Base-by-base conservation (phyloP, 192 early-diverging fungal species). In the Podila epicladia region DNA sequence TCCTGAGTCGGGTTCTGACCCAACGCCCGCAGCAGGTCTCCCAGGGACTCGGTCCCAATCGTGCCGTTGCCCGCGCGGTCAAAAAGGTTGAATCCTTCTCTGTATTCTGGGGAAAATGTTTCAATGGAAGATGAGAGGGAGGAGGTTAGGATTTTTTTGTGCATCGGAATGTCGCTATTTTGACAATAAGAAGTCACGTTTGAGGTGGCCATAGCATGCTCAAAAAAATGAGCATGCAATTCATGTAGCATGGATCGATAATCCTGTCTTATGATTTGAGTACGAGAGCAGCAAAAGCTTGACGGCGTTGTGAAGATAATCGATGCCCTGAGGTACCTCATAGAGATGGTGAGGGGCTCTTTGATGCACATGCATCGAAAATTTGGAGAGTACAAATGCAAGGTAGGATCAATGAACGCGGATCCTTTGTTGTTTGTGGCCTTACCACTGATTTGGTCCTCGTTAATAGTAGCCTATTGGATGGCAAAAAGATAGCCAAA, bases 1-100 rank as follows among this genome's bases (percentile, higher is more conserved):
- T 90, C 84, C 73, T 95, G 90, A 24, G 94, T 91, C 38, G 93
- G 94, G 73, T 94, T 95, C 72, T 93, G 92, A 13, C 92, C 92
- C 26, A 95, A 82, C 58, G 92, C 93, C 58, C 94, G 92, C 71
- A 95, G 75, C 51, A 95, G 82, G 50, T 93, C 91, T 61, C 94
- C 94, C 32, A 95, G 84, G 22, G 88, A 89, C 20, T 85, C 85
- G 53, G 84, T 74, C 19, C 89, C 89, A 38, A 95, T 87, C 37
- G 87, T 90, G 58, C 92, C 90, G 33, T 88, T 88, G 55, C 93
- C 93, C 66, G 90, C 91, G 64, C 92, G 91, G 83, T 95, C 94
- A 74, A 91, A 95, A 45, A 95, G 86, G 50, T 90, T 91, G 76
- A 95, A 95, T 20, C 91, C 92, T 75, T 94, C 92, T 85, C 91